Percentiles rank a stretch among this genome's conserved stretches.
Evolutionary conservation across 106 monocot genomes (phyloP).

Genomic region (Acanthochlamys bracteata): DNA sequence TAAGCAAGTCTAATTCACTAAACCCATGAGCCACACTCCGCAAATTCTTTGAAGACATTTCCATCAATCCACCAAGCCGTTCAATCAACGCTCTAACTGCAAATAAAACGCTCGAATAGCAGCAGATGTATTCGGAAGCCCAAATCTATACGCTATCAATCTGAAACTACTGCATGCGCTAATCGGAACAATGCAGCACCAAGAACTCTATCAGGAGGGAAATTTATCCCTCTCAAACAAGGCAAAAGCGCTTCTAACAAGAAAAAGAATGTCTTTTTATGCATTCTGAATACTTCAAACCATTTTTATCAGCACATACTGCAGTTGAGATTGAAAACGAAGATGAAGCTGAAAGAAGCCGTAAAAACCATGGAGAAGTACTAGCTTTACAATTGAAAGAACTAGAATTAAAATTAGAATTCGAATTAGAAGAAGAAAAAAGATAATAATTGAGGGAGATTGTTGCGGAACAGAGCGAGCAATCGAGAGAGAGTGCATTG

Average conservation of each 20-base stretch:
- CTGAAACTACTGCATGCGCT: conserved; percentile 48
- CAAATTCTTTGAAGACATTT: conserved; percentile 32
- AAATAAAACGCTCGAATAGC: conserved; percentile 70
- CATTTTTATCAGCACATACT: conserved; percentile 25
- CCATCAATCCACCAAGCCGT: conserved; percentile 45
- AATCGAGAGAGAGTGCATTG: conserved; percentile 9
- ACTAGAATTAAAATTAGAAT: too few relatives aligned
- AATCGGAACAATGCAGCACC: conserved; percentile 67
- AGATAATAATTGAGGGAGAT: too few relatives aligned
- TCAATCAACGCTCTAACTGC: conserved; percentile 38
- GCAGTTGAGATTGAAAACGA: conserved; percentile 1
- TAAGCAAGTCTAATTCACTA: conserved; percentile 38
- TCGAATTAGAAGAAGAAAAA: too few relatives aligned
- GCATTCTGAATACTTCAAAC: conserved; percentile 58
- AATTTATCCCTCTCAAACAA: conserved; percentile 15
- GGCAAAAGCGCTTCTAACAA: conserved; percentile 60
- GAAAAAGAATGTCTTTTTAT: conserved; percentile 47
- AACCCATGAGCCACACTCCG: conserved; percentile 37
- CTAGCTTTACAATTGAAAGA: too few relatives aligned
- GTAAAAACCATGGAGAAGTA: conserved; percentile 43
- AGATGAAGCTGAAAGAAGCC: conserved; percentile 39
- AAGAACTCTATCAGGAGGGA: conserved; percentile 56
- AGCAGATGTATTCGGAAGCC: conserved; percentile 27
- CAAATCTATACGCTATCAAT: conserved; percentile 40
- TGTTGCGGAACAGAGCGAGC: conserved; percentile 6